phyloP scores from a whole-genome alignment of 1,284 basidiomycete genomes.

The Cryptococcus sp. region DNA sequence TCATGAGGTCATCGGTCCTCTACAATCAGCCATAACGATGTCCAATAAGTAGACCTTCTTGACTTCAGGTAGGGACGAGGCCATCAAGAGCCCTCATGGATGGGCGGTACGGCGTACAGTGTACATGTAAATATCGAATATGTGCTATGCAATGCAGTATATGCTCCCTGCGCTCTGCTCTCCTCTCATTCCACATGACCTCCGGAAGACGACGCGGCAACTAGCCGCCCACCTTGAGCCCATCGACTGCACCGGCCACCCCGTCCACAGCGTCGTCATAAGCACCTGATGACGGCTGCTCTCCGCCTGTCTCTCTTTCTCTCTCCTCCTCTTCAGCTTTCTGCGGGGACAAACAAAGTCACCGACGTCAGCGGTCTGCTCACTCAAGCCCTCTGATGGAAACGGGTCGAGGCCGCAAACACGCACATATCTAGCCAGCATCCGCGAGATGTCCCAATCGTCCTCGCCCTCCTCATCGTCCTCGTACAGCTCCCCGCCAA shows the following conservation, averaged over 20 bases:
- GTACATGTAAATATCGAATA: not conserved
- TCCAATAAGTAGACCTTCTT: too few relatives aligned
- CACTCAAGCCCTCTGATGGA: not conserved
- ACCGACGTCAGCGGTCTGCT: not conserved
- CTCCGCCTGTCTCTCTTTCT: not conserved
- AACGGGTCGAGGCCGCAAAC: constrained; percentile 41
- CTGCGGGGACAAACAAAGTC: not conserved
- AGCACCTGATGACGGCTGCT: constrained; percentile 16
- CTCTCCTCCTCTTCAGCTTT: constrained; percentile 42
- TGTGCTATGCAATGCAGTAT: constrained; percentile 1
- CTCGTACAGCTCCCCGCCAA: constrained; percentile 93
- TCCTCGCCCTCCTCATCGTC: constrained; percentile 60
- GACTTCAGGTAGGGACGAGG: not conserved
- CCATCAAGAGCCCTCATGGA: not conserved
- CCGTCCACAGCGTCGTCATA: constrained; percentile 66
- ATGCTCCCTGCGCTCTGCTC: not conserved
- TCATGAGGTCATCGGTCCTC: too few relatives aligned
- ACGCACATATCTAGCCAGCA: constrained; percentile 51
- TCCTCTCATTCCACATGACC: not conserved
- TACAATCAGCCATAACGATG: too few relatives aligned
- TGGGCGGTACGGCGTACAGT: not conserved
- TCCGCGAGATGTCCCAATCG: constrained; percentile 52
- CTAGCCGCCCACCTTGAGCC: constrained; percentile 5
- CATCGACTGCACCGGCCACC: constrained; percentile 53
- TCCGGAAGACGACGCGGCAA: not conserved